Evolutionary conservation across 306 rosid species (phyloP), one percentile per base, ranked within the genome.

Genomic region (Begonia fuchsioides): DNA sequence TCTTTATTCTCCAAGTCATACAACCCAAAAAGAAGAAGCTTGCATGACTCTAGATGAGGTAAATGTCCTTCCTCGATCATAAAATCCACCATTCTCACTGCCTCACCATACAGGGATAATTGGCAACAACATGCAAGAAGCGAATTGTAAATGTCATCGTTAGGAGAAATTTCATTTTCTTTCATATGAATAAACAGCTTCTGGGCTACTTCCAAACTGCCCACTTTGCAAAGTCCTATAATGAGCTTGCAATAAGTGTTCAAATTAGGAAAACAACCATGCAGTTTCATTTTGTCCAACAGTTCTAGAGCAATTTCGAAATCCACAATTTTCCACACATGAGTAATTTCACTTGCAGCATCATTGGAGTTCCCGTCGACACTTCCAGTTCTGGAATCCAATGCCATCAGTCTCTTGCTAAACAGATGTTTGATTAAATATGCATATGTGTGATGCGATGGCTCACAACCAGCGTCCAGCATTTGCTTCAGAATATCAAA

Each of bases 401-500:
- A 60, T 51, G 62, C 54, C 52, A 39, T 59, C 38, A 20, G 38
- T 57, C 55, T 71, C 54, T 66, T 71, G 51, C 53, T 66, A 17
- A 60, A 54, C 38, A 87, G 68, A 76, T 79, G 82, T 68, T 77
- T 82, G 68, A 87, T 44, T 58, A 87, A 68, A 54, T 60, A 66
- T 54, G 57, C 57, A 62, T 77, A 82, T 39, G 80, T 82, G 54
- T 61, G 67, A 54, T 52, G 65, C 15, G 84, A 82, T 58, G 94
- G 94, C 53, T 77, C 86, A 59, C 80, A 82, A 56, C 72, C 73
- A 55, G 74, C 58, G 68, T 60, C 52, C 46, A 53, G 65, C 96
- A 87, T 82, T 54, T 67, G 63, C 65, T 75, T 72, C 55, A 87
- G 70, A 60, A 82, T 77, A 68, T 68, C 71, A 75, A 87, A 80